Evolutionary conservation across 1,139 yeast genomes (phyloP).

Genomic region (Pichia sp.): DNA sequence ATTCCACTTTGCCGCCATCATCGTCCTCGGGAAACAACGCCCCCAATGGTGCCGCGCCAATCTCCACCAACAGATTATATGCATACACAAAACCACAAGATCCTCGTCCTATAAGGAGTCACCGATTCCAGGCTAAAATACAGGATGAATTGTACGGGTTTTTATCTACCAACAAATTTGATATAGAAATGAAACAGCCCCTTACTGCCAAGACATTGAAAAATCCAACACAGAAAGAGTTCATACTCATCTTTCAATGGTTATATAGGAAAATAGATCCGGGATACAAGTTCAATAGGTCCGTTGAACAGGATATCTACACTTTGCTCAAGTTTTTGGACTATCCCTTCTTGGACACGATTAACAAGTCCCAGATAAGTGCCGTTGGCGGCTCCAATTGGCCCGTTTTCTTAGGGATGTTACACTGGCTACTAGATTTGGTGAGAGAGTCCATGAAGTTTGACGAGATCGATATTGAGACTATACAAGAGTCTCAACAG

Average conservation of each 20-base stretch:
- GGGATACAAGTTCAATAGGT: constrained; percentile 57
- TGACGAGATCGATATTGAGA: constrained; percentile 35
- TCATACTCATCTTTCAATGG: constrained; percentile 72
- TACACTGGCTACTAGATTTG: constrained; percentile 69
- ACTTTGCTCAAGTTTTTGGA: constrained; percentile 54
- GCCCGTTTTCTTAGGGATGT: constrained; percentile 77
- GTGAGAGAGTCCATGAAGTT: constrained; percentile 28
- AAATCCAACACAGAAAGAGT: constrained; percentile 86
- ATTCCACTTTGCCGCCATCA: constrained; percentile 17
- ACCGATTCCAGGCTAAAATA: constrained; percentile 53
- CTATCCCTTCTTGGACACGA: constrained; percentile 76
- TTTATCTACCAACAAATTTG: constrained; percentile 57
- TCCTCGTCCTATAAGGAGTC: constrained; percentile 74
- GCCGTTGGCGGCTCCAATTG: constrained; percentile 92
- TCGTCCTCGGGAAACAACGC: constrained; percentile 16
- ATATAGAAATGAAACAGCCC: constrained; percentile 64
- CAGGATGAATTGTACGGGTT: constrained; percentile 66
- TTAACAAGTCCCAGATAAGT: constrained; percentile 76
- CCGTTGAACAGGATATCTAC: constrained; percentile 73
- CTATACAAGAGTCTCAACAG: too few relatives aligned
- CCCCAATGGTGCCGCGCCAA: too few relatives aligned
- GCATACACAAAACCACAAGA: constrained; percentile 31
- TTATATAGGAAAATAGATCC: constrained; percentile 75
- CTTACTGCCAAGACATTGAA: constrained; percentile 57
- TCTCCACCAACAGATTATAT: constrained; percentile 10